Conservation (phyloP, 2,329 filamentous ascomycete genomes). For the Aureobasidium sp. region DNA sequence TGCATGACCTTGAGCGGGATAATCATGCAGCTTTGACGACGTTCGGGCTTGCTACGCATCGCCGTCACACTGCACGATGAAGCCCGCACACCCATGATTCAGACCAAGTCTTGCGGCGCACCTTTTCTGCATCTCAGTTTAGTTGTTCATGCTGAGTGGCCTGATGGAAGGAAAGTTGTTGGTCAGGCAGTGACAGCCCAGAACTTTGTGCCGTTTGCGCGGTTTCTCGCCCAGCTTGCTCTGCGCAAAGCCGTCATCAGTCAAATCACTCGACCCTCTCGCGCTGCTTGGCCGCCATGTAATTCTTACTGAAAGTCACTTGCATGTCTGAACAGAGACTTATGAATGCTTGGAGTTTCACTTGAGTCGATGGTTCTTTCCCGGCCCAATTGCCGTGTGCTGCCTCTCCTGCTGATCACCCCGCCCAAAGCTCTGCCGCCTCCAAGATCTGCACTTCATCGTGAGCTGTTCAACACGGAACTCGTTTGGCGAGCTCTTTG, state of each 20-base stretch:
- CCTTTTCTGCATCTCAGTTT: neutral
- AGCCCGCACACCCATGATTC: too few species aligned
- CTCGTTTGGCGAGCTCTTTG: neutral
- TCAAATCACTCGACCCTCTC: too few species aligned
- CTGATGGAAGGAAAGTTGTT: neutral
- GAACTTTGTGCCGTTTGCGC: neutral
- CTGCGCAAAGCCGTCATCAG: neutral
- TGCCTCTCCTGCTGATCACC: neutral
- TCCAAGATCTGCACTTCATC: constrained; percentile 1
- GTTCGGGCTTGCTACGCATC: neutral
- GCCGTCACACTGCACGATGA: neutral
- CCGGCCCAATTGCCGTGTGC: neutral
- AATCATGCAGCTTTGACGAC: neutral
- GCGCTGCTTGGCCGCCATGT: too few species aligned
- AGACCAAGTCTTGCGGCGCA: neutral
- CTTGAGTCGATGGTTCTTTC: too few species aligned
- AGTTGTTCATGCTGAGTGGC: neutral
- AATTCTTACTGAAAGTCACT: neutral
- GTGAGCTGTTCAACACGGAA: neutral
- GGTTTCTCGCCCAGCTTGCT: too few species aligned
- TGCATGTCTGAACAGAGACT: neutral
- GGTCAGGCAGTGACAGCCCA: neutral
- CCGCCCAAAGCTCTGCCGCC: neutral
- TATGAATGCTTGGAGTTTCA: neutral
- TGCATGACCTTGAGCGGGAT: neutral